Conservation (phyloP, 768 basidiomycete genomes). For the Russula brevipes region DNA sequence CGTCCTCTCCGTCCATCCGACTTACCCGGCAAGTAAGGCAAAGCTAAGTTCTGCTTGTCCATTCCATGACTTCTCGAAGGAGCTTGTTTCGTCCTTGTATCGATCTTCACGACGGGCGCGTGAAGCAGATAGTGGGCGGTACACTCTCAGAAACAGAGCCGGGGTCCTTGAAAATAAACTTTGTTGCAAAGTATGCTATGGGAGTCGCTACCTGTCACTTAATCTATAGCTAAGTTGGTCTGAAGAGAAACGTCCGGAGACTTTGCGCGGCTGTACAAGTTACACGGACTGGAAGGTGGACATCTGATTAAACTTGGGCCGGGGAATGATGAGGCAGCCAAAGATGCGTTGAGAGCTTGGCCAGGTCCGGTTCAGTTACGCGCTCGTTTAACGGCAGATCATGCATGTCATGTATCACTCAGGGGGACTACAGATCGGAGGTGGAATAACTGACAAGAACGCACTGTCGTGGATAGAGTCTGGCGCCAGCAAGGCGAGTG, state of each 20-base stretch:
- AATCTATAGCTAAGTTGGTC: conserved; percentile 18
- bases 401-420: background rate
- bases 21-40: background rate
- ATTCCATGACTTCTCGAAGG: conserved; percentile 22
- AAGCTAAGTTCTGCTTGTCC: background rate
- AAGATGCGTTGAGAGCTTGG: conserved; percentile 79
- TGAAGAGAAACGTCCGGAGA: conserved; percentile 68
- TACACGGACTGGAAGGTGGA: conserved; percentile 68
- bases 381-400: background rate
- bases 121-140: conserved; percentile 98
- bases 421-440: conserved; percentile 79
- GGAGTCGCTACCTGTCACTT: background rate
- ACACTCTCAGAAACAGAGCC: conserved; percentile 71
- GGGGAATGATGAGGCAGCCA: conserved; percentile 85
- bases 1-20: background rate
- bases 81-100: conserved; percentile 88
- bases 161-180: conserved; percentile 73
- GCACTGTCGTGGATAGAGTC: conserved; percentile 78
- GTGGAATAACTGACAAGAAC: conserved; percentile 81
- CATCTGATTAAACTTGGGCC: conserved; percentile 96
- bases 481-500: conserved; percentile 83
- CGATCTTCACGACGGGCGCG: conserved; percentile 91
- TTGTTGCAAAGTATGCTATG: conserved; percentile 70
- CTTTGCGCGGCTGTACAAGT: conserved; percentile 74
- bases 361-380: conserved; percentile 45